Percentiles rank a stretch among this genome's conserved stretches.
These are phyloP conservation scores for Carex arenaria DNA, from an alignment of 202 grass and related monocot genomes.

Conservation along the genomic window DNA sequence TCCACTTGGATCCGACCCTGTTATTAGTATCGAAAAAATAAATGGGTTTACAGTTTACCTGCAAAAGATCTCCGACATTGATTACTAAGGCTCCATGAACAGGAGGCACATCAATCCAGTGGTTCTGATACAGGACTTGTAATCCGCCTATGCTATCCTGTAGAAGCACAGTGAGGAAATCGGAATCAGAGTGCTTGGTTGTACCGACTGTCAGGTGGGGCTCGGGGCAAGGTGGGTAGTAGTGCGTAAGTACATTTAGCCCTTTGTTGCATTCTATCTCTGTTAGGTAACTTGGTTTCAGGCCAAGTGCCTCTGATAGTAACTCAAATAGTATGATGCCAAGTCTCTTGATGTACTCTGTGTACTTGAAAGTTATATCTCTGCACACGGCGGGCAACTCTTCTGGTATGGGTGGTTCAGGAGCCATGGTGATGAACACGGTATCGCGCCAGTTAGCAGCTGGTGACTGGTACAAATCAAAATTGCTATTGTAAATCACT, in stretches of 20 bases:
- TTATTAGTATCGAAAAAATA: background rate
- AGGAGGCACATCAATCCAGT: conserved; percentile 45
- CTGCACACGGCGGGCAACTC: conserved; percentile 36
- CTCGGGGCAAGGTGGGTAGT: conserved; percentile 62
- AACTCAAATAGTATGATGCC: conserved; percentile 24
- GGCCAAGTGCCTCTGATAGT: conserved; percentile 36
- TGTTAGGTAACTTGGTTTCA: conserved; percentile 4
- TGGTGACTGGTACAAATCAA: conserved; percentile 32
- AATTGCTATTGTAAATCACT: conserved; percentile 30
- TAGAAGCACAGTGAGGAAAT: conserved; percentile 51
- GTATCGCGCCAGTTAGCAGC: conserved; percentile 40
- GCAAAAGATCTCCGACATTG: conserved; percentile 54
- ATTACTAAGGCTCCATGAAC: conserved; percentile 42
- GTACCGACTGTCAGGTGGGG: conserved; percentile 43
- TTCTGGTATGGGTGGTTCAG: conserved; percentile 23
- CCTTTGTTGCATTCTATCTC: conserved; percentile 30
- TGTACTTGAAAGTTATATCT: conserved; percentile 15
- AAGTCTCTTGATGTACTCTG: background rate
- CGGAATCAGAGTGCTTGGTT: conserved; percentile 31
- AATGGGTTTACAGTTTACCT: conserved; percentile 24
- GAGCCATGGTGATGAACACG: conserved; percentile 26
- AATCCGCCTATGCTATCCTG: conserved; percentile 48
- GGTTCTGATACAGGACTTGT: conserved; percentile 27
- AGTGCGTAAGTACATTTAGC: conserved; percentile 25
- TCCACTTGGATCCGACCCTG: too few relatives aligned